Evolutionary conservation across 176 grass and related monocot species (phyloP).

Genomic region (Musa beccarii): DNA sequence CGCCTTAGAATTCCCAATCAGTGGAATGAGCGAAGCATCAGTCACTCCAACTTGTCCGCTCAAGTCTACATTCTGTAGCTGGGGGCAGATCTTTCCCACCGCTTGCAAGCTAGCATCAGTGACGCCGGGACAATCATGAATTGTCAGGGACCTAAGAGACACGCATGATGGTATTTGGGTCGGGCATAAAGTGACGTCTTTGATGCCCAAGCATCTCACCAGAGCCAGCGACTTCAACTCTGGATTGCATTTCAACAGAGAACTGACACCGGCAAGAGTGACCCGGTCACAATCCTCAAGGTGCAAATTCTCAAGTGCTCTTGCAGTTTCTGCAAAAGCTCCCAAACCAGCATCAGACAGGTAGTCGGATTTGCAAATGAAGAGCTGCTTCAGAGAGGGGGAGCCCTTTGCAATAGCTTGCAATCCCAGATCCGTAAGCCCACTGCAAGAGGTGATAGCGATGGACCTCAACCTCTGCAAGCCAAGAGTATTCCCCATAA

Average conservation of each 20-base stretch:
- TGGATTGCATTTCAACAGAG: conserved; percentile 57
- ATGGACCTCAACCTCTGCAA: conserved; percentile 70
- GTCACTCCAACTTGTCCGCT: conserved; percentile 57
- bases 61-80: conserved; percentile 66
- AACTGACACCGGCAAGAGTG: conserved; percentile 52
- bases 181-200: conserved; percentile 53
- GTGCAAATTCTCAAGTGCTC: conserved; percentile 46
- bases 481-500: conserved; percentile 86
- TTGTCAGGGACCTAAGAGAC: conserved; percentile 59
- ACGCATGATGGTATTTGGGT: conserved; percentile 52
- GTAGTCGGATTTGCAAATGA: conserved; percentile 54
- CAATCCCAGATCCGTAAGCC: conserved; percentile 66
- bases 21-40: conserved; percentile 56
- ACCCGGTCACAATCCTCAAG: conserved; percentile 73
- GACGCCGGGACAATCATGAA: conserved; percentile 69
- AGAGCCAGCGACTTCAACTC: conserved; percentile 65
- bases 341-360: conserved; percentile 64
- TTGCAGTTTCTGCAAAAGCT: conserved; percentile 50
- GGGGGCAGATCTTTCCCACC: conserved; percentile 78
- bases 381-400: conserved; percentile 56
- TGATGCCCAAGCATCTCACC: conserved; percentile 78
- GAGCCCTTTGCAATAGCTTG: conserved; percentile 63
- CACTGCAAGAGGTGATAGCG: conserved; percentile 50
- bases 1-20: conserved; percentile 54
- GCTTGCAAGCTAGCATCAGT: conserved; percentile 66